Evolutionary conservation across 2,329 filamentous ascomycete genomes (phyloP).

Genomic region (Curvularia spicifera): DNA sequence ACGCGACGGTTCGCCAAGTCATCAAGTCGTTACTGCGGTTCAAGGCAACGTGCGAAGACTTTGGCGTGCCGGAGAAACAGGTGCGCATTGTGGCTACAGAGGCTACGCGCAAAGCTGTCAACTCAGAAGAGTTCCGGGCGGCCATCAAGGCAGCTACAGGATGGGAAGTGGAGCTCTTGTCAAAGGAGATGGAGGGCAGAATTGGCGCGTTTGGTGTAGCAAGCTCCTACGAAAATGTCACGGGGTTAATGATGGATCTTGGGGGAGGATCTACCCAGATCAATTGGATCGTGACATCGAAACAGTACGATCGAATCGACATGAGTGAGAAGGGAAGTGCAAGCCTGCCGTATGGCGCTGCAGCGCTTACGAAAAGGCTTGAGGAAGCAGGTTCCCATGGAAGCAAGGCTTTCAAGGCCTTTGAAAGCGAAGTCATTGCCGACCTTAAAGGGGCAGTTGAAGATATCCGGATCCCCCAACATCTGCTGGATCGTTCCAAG

Average conservation of each 20-base stretch:
- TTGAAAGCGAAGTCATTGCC: constrained; percentile 61
- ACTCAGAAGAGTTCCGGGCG: constrained; percentile 70
- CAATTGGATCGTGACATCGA: constrained; percentile 64
- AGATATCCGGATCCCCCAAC: constrained; percentile 62
- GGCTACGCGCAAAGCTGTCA: constrained; percentile 81
- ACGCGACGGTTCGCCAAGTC: constrained; percentile 69
- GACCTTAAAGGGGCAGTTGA: constrained; percentile 68
- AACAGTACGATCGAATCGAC: constrained; percentile 54
- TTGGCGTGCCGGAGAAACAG: constrained; percentile 68
- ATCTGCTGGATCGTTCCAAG: constrained; percentile 50
- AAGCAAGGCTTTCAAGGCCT: constrained; percentile 53
- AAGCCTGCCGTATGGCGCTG: constrained; percentile 73
- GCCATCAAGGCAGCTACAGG: constrained; percentile 69
- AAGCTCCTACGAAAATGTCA: constrained; percentile 72
- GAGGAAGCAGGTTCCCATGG: constrained; percentile 44
- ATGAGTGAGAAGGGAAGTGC: constrained; percentile 59
- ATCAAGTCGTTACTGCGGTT: constrained; percentile 72
- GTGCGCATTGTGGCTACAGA: constrained; percentile 85
- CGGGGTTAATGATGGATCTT: constrained; percentile 84
- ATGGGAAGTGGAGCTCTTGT: constrained; percentile 73
- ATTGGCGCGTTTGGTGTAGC: constrained; percentile 85
- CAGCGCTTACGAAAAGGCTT: constrained; percentile 66
- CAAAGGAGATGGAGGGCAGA: constrained; percentile 80
- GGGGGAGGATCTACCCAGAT: constrained; percentile 78
- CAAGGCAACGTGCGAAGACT: constrained; percentile 71